Percentiles rank a stretch among this genome's conserved stretches.
These are phyloP conservation scores for Neurospora discreta DNA, from an alignment of 495 filamentous ascomycete genomes.

Conservation along the genomic window DNA sequence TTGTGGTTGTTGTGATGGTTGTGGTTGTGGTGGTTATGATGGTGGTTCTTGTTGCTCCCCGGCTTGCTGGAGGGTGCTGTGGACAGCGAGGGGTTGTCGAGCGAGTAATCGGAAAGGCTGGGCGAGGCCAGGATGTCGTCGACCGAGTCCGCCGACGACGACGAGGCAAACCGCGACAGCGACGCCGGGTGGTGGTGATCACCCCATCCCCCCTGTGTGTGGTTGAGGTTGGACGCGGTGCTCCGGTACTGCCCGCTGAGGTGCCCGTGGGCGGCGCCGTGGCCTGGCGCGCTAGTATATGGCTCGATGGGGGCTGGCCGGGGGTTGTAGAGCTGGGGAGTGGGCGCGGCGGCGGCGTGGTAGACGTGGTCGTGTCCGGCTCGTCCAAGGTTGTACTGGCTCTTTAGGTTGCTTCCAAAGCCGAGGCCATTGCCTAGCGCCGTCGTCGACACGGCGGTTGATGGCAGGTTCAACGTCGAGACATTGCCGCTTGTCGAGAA, in stretches of 20 bases:
- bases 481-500: conserved; percentile 24
- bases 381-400: conserved; percentile 11
- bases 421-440: conserved; percentile 5
- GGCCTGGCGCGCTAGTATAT: conserved; percentile 15
- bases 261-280: conserved; percentile 11
- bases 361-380: conserved; percentile 1
- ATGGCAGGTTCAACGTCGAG: conserved; percentile 27
- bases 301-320: conserved; percentile 20
- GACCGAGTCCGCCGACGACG: conserved; percentile 36
- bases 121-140: conserved; percentile 36
- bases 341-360: conserved; percentile 14
- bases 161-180: conserved; percentile 19
- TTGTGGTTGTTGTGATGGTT: conserved; percentile 12
- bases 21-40: conserved; percentile 4
- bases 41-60: neutral
- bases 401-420: conserved; percentile 2
- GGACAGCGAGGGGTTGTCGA: conserved; percentile 23
- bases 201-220: neutral
- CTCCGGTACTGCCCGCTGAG: conserved; percentile 25
- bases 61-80: neutral
- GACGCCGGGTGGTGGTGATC: conserved; percentile 5
- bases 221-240: conserved; percentile 1
- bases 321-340: conserved; percentile 24
- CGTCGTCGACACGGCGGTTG: neutral
- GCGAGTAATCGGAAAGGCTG: conserved; percentile 33